Conservation (phyloP, 371 early-diverging fungal species). For the Smittium culicis region DNA sequence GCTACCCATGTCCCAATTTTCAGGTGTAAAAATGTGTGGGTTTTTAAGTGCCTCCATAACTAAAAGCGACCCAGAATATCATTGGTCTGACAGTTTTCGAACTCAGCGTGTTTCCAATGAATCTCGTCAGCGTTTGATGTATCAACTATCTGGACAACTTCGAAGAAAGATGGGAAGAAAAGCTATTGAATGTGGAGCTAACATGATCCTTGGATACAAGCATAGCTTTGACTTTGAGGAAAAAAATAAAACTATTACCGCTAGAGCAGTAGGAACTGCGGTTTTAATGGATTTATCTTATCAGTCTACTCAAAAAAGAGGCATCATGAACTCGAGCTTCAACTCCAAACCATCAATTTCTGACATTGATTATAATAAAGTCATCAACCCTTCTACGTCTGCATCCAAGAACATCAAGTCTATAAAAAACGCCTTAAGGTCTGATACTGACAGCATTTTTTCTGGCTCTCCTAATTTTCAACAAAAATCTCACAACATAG, state of each 20-base stretch:
- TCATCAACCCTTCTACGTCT: background rate
- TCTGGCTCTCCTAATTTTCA: background rate
- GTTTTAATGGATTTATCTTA: conserved; percentile 26
- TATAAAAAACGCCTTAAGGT: background rate
- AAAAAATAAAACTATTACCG: conserved; percentile 48
- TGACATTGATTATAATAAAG: background rate
- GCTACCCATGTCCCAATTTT: conserved; percentile 7
- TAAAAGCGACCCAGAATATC: conserved; percentile 61
- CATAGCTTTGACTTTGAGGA: conserved; percentile 57
- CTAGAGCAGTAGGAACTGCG: conserved; percentile 56
- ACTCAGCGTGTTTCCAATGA: conserved; percentile 59
- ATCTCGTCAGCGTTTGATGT: conserved; percentile 45
- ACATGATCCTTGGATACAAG: conserved; percentile 50
- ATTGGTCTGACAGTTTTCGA: conserved; percentile 47
- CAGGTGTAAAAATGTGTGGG: conserved; percentile 8
- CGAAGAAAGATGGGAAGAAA: conserved; percentile 50
- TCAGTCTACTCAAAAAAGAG: background rate
- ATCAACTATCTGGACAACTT: conserved; percentile 42
- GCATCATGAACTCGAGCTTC: background rate
- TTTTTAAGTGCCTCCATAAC: conserved; percentile 42
- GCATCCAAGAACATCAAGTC: background rate
- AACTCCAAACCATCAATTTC: background rate
- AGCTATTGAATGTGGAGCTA: conserved; percentile 51
- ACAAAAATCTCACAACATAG: background rate
- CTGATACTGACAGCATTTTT: background rate